phyloP scores from a whole-genome alignment of 1,139 yeast species.

The Geotrichum fermentans region DNA sequence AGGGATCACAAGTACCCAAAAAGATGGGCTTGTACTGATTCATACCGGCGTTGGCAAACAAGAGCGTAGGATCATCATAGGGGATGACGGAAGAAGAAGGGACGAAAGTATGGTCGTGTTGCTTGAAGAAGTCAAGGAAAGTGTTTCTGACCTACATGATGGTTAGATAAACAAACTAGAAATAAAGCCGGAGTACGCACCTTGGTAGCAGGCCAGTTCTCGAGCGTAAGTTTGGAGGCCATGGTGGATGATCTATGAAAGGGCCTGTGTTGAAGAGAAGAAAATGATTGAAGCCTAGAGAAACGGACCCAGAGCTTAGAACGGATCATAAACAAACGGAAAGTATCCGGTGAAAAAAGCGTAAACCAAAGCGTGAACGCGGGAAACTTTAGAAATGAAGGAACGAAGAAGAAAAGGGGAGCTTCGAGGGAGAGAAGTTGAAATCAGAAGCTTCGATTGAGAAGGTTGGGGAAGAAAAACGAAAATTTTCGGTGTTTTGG shows the following conservation, averaged over 20 bases:
- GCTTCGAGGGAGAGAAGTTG: too few species aligned
- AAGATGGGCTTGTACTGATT: slow-evolving; percentile 97
- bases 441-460: too few species aligned
- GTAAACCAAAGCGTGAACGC: too few species aligned
- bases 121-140: slow-evolving; percentile 73
- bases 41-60: slow-evolving; percentile 98
- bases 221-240: slow-evolving; percentile 15
- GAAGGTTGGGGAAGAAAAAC: too few species aligned
- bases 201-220: slow-evolving; percentile 25
- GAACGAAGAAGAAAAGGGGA: too few species aligned
- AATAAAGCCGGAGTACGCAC: neutral
- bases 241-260: neutral
- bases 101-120: slow-evolving; percentile 67
- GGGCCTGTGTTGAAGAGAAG: neutral
- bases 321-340: slow-evolving; percentile 8
- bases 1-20: slow-evolving; percentile 93
- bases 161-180: neutral
- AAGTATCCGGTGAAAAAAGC: neutral
- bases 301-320: slow-evolving; percentile 4
- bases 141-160: slow-evolving; percentile 65
- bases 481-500: too few species aligned
- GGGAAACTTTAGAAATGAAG: too few species aligned
- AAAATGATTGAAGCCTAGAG: slow-evolving; percentile 2
- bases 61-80: slow-evolving; percentile 91
- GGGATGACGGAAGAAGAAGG: slow-evolving; percentile 95